phyloP scores from a whole-genome alignment of 2,329 filamentous ascomycete species.

The Xylariaceae sp. region DNA sequence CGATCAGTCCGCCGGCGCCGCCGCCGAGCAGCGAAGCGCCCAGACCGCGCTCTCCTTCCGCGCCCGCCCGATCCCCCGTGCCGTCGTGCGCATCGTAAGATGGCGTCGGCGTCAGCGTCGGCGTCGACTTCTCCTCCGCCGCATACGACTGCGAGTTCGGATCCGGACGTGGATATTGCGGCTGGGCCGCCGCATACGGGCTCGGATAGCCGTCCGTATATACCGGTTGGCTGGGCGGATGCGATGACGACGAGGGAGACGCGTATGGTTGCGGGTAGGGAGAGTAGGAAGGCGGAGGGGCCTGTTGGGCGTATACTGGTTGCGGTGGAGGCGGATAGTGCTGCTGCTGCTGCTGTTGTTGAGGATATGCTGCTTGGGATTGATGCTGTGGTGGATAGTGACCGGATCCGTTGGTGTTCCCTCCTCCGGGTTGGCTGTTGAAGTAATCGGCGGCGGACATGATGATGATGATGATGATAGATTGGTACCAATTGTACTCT shows the following conservation, averaged over 20 bases:
- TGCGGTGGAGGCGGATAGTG: slow-evolving; percentile 19
- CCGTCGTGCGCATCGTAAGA: too few species aligned
- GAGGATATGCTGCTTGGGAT: slow-evolving; percentile 19
- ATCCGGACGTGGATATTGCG: too few species aligned
- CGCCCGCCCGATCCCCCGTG: neutral
- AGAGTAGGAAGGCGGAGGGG: slow-evolving; percentile 14
- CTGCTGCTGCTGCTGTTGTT: slow-evolving; percentile 19
- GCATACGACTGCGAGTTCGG: too few species aligned
- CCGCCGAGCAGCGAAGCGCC: slow-evolving; percentile 49
- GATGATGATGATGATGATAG: neutral
- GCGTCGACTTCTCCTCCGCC: too few species aligned
- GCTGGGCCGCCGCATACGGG: too few species aligned
- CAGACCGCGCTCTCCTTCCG: slow-evolving; percentile 48
- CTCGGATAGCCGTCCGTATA: too few species aligned
- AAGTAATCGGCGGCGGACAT: slow-evolving; percentile 32
- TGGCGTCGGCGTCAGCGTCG: too few species aligned
- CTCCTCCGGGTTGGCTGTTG: slow-evolving; percentile 20
- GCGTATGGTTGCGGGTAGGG: slow-evolving; percentile 21
- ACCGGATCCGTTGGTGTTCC: neutral
- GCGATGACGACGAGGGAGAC: neutral
- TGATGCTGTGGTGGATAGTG: slow-evolving; percentile 14
- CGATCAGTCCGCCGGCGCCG: slow-evolving; percentile 47
- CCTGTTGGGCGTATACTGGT: neutral
- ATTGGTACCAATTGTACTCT: too few species aligned
- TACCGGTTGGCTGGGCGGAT: too few species aligned